Conservation (phyloP, 1,284 basidiomycete genomes). For the Coniophora puteana region DNA sequence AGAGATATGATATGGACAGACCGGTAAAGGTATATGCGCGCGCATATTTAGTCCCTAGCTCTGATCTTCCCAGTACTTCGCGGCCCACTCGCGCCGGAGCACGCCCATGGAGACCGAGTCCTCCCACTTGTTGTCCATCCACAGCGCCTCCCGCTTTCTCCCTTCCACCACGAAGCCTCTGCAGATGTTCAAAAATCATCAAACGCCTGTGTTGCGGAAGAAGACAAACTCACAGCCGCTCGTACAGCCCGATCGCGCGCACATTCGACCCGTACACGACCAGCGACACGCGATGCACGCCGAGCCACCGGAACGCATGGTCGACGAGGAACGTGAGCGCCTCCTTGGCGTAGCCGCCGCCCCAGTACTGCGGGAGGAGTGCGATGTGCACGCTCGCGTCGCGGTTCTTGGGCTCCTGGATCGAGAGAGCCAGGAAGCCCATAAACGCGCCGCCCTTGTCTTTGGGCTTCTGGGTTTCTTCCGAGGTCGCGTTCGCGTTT, state of each 20-base stretch:
- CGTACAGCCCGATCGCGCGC: slow-evolving; percentile 28
- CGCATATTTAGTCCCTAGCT: too few species aligned
- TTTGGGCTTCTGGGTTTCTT: too few species aligned
- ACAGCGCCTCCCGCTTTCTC: background rate
- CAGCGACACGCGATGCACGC: slow-evolving; percentile 31
- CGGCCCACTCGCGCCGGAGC: background rate
- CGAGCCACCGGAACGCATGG: slow-evolving; percentile 28
- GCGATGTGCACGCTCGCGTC: slow-evolving; percentile 30
- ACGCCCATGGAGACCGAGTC: background rate
- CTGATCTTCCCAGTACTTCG: too few species aligned
- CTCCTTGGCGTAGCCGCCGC: slow-evolving; percentile 32
- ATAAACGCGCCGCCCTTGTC: slow-evolving; percentile 24
- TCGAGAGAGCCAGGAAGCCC: slow-evolving; percentile 30
- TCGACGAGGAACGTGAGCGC: slow-evolving; percentile 28
- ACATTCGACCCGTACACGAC: slow-evolving; percentile 25
- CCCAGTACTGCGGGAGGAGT: slow-evolving; percentile 27
- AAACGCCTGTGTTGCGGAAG: background rate
- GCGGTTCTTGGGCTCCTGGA: slow-evolving; percentile 23
- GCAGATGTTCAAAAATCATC: too few species aligned
- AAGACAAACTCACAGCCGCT: slow-evolving; percentile 26
- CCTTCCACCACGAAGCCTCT: background rate
- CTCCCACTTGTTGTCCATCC: background rate
- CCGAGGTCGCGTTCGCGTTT: too few species aligned
- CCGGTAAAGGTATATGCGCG: too few species aligned
- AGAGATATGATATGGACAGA: too few species aligned